Base-by-base conservation (phyloP, 2,329 filamentous ascomycete species). In the Basipetospora chlamydospora region DNA sequence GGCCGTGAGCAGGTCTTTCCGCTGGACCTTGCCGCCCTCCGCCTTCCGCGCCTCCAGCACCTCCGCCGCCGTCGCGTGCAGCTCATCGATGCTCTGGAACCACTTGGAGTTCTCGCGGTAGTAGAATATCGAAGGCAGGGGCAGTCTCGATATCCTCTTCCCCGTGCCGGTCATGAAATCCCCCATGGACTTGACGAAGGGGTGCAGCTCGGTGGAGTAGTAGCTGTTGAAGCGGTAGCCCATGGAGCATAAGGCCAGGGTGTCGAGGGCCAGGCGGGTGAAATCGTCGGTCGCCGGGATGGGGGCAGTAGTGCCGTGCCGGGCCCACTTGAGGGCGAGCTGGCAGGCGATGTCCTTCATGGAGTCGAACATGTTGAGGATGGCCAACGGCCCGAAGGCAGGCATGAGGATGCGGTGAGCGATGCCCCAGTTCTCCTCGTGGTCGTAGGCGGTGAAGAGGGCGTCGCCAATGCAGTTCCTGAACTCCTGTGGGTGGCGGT, bases 161-260 rank as follows among this genome's bases (percentile, higher is more conserved):
- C 67, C 70, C 5, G 64, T 68, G 42, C 77, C 73, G 10, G 53
- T 47, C 2, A 86, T 58, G 37, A 80, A 70, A n/a, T 64, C 63
- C 1, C 63, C 63, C 79, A 85, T 83, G 23, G 76, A 70, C 30
- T 64, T 52, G 26, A 84, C 64, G 45, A 86, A 85, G 0, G 79
- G 78, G 44, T 86, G 80, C 51, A 79, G 62, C 22, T 11, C 22
- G 11, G 80, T 69, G 20, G 64, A 63, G 49, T 85, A 86, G 54
- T 77, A 84, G 1, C 71, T 77, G 55, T 85, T 85, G 63, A 85
- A 85, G 13, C 80, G 73, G 41, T 66, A 78, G 26, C 70, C 70
- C 73, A 82, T 79, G n/a, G 72, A 62, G 51, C 77, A 80, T 3
- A 86, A 63, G 2, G 76, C 77, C 7, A 86, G 65, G 0, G 78